Base-by-base conservation (phyloP, 805 yeast species). In the Cyberlindnera maritima region DNA sequence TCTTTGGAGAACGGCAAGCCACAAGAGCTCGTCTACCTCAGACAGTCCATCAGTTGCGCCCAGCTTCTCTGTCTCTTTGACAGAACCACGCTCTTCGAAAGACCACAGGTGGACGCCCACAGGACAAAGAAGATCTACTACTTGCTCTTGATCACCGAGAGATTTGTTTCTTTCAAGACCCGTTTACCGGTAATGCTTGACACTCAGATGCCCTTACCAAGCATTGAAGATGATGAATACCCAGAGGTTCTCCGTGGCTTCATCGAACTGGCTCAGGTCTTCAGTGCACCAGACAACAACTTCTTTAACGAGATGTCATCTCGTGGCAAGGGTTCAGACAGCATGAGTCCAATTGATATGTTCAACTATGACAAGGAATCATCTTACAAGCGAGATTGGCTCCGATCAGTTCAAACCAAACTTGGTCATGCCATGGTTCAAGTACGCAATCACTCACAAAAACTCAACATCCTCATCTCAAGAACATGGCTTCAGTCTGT, bases 401-500 rank as follows among this genome's bases (percentile, higher is more conserved):
- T 58, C 11, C 39, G 29, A 20, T 41, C 48, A 14, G 39, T 58
- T 2, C 61, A 58, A 28, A 35, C 38, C 19, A 56, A 50, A 28
- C 40, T 58, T 12, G 44, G 41, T 3, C 23, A 45, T 10, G 29
- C 47, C 3, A 36, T 39, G 47, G 34, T 36, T 2, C 44, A 47
- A 12, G 44, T 43, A 1, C 25, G 44, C 6, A 32, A 46, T 31
- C 20, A 41, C 34, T 36, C 50, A 35, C 62, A 58, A 35, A 53
- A 48, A 35, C 53, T 56, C 6, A 58, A 56, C 35, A 52, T 56
- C 15, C 36, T 49, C 1, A 14, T 56, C 3, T 56, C 62, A 9
- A 51, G 47, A 39, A 47, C 58, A 3, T 58, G 60, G 60, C 51
- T 58, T 14, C 58, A 58, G 33, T 48, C 55, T n/a, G 36, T 58